These are phyloP conservation scores for Phytophthora vignae DNA, from an alignment of 352 stramenopile genomes.

Conservation along the genomic window DNA sequence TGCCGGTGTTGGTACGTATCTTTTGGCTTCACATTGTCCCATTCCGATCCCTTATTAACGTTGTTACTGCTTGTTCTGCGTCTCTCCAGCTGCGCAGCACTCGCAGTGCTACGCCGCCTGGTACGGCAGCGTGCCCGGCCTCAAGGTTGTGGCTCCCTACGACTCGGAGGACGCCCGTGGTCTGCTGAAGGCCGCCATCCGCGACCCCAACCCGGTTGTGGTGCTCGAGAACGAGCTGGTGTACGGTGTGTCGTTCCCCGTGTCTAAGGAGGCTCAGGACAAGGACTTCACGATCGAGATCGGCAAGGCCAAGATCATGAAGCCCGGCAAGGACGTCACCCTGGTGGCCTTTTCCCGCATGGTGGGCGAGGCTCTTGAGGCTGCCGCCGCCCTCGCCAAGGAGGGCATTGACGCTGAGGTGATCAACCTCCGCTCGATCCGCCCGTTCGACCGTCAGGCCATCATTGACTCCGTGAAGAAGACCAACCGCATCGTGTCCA, in stretches of 20 bases:
- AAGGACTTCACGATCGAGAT: slow-evolving; percentile 99
- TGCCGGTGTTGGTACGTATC: slow-evolving; percentile 93
- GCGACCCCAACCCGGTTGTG: slow-evolving; percentile 99
- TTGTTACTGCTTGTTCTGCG: not conserved
- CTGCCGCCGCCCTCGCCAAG: slow-evolving; percentile 93
- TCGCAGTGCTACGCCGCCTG: slow-evolving; percentile 99
- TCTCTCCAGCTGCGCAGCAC: slow-evolving; percentile 94
- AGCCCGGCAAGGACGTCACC: slow-evolving; percentile 96
- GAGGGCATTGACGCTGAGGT: slow-evolving; percentile 98
- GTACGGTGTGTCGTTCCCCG: slow-evolving; percentile 98
- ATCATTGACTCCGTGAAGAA: slow-evolving; percentile 99
- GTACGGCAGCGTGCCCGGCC: slow-evolving; percentile 97
- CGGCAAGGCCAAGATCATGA: slow-evolving; percentile 99
- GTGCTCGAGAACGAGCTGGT: slow-evolving; percentile 99
- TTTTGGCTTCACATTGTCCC: slow-evolving; percentile 1
- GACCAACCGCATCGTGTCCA: slow-evolving; percentile 97
- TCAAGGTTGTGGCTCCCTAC: slow-evolving; percentile 99
- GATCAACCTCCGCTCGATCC: slow-evolving; percentile 94
- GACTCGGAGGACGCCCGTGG: slow-evolving; percentile 98
- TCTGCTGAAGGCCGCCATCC: slow-evolving; percentile 99
- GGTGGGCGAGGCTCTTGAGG: slow-evolving; percentile 97
- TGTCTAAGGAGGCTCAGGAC: slow-evolving; percentile 96
- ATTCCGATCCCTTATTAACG: not conserved
- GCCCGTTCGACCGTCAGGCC: slow-evolving; percentile 96
- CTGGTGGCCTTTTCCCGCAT: slow-evolving; percentile 98